phyloP scores from a whole-genome alignment of 768 basidiomycete genomes.

The Vararia minispora region DNA sequence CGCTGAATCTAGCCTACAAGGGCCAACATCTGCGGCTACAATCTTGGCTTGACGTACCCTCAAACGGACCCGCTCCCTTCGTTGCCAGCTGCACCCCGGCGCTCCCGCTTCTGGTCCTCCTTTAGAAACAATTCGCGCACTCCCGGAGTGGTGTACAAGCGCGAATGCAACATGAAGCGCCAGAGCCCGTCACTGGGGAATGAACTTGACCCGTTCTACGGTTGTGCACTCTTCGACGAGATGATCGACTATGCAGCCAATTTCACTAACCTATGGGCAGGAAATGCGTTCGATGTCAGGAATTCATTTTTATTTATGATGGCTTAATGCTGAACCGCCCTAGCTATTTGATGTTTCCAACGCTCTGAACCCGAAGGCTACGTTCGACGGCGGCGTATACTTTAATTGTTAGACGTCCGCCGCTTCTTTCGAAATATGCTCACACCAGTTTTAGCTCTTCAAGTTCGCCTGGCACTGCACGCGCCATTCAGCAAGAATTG shows the following conservation, averaged over 20 bases:
- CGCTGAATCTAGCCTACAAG: constrained; percentile 21
- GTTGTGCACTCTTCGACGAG: constrained; percentile 50
- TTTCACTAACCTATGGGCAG: constrained; percentile 55
- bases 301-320: neutral
- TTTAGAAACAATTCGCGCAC: constrained; percentile 16
- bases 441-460: constrained; percentile 29
- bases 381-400: constrained; percentile 42
- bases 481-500: constrained; percentile 51
- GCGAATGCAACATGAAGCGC: constrained; percentile 18
- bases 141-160: constrained; percentile 30
- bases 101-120: constrained; percentile 9
- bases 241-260: constrained; percentile 65
- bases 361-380: constrained; percentile 34
- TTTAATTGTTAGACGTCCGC: constrained; percentile 39
- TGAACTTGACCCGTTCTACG: constrained; percentile 22
- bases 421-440: neutral
- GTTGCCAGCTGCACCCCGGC: constrained; percentile 11
- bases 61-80: constrained; percentile 40
- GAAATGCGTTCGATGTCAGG: constrained; percentile 15
- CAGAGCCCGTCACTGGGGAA: constrained; percentile 1
- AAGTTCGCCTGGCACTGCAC: constrained; percentile 50
- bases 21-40: constrained; percentile 49
- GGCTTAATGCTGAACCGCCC: neutral
- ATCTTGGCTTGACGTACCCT: constrained; percentile 61
- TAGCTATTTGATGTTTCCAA: constrained; percentile 21